Evolutionary conservation across 2,329 filamentous ascomycete species (phyloP).

Genomic region (Ilyonectria mors-panacis): DNA sequence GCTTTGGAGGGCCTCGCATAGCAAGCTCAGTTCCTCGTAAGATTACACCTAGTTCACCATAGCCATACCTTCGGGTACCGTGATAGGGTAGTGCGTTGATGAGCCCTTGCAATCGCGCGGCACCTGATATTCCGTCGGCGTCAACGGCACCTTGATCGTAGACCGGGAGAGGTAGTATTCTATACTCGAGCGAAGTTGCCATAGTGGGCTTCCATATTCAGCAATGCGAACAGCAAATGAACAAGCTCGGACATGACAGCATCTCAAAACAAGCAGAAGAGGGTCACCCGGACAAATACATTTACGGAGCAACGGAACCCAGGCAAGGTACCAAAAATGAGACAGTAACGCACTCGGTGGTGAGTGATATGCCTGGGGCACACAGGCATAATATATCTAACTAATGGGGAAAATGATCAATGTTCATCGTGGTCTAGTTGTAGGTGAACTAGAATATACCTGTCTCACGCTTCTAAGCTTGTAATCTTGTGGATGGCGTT

Average conservation of each 20-base stretch:
- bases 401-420: too few species aligned
- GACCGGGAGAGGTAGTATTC: conserved; percentile 73
- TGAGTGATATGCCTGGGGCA: too few species aligned
- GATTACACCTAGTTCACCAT: conserved; percentile 71
- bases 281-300: too few species aligned
- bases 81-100: conserved; percentile 71
- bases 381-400: too few species aligned
- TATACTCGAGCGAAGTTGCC: conserved; percentile 41
- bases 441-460: too few species aligned
- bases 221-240: not conserved
- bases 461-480: too few species aligned
- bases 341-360: too few species aligned
- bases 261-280: too few species aligned
- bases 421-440: too few species aligned
- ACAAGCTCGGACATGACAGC: not conserved
- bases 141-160: conserved; percentile 63
- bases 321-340: too few species aligned
- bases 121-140: conserved; percentile 59
- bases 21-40: conserved; percentile 67
- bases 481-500: too few species aligned
- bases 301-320: too few species aligned
- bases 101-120: conserved; percentile 75
- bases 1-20: conserved; percentile 68
- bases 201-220: conserved; percentile 9
- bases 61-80: conserved; percentile 56